Evolutionary conservation across 495 filamentous ascomycete species (phyloP).

Genomic region (Haplographium delicatum): DNA sequence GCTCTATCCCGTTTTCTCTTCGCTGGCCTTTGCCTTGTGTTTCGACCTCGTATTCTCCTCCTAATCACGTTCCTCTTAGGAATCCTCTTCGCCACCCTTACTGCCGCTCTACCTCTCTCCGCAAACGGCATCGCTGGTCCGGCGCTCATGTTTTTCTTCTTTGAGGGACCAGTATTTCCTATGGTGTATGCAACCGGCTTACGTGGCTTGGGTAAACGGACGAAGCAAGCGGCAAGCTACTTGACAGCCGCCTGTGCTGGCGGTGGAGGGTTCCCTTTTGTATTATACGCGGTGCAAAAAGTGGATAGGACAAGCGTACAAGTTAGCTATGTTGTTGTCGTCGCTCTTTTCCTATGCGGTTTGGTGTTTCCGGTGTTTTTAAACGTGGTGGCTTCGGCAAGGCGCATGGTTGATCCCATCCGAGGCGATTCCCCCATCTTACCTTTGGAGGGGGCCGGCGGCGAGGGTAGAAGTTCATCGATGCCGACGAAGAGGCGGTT

Average conservation of each 20-base stretch:
- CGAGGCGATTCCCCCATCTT: too few species aligned
- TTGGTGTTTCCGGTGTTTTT: slow-evolving; percentile 57
- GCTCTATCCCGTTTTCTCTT: slow-evolving; percentile 43
- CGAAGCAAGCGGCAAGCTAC: slow-evolving; percentile 62
- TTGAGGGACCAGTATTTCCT: slow-evolving; percentile 66
- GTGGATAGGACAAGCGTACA: slow-evolving; percentile 28
- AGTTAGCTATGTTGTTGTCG: slow-evolving; percentile 51
- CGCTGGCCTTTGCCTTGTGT: slow-evolving; percentile 42
- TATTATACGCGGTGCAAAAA: slow-evolving; percentile 45
- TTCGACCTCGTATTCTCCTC: slow-evolving; percentile 52
- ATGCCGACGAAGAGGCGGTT: slow-evolving; percentile 13
- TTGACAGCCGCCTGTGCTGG: slow-evolving; percentile 62
- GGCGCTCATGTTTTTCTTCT: slow-evolving; percentile 58
- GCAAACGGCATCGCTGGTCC: slow-evolving; percentile 52
- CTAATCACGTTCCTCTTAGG: slow-evolving; percentile 35
- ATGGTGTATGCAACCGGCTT: slow-evolving; percentile 65
- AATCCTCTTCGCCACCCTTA: slow-evolving; percentile 38
- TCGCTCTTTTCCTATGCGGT: slow-evolving; percentile 53
- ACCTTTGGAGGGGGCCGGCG: background rate
- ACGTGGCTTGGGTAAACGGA: slow-evolving; percentile 63
- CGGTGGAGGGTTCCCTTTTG: slow-evolving; percentile 61
- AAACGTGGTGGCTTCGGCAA: slow-evolving; percentile 49
- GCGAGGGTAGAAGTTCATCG: slow-evolving; percentile 1
- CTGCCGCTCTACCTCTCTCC: slow-evolving; percentile 39
- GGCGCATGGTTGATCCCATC: slow-evolving; percentile 59